Percentiles rank a stretch among this genome's conserved stretches.
Conservation (phyloP, 106 monocot species). For the Platanthera zijinensis region DNA sequence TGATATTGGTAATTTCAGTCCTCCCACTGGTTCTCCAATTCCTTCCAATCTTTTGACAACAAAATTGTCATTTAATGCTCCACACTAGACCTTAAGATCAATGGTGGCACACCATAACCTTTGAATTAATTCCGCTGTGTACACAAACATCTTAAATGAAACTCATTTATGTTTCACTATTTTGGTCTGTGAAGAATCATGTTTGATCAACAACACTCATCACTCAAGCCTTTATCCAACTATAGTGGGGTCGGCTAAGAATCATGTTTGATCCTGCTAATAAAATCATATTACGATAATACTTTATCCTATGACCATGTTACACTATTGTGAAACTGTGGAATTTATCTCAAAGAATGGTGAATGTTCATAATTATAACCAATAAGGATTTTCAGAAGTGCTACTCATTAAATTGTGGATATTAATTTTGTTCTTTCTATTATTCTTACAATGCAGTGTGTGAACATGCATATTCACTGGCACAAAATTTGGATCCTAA, state of each 20-base stretch:
- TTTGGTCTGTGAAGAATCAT: neutral
- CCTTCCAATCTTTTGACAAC: neutral
- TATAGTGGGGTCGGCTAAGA: no score
- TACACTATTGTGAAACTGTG: neutral
- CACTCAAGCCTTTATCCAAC: no score
- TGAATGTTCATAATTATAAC: neutral
- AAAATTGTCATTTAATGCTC: neutral
- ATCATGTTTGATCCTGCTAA: no score
- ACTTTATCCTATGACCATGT: neutral
- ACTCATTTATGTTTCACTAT: neutral
- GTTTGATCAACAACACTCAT: no score
- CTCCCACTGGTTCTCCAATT: neutral
- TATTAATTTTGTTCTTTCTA: neutral
- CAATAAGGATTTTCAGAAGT: neutral
- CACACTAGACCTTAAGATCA: neutral
- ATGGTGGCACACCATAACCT: neutral
- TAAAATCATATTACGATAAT: neutral
- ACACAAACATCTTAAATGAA: neutral
- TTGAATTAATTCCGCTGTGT: neutral
- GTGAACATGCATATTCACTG: conserved; percentile 86
- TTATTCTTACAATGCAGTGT: conserved; percentile 38
- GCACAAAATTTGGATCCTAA: conserved; percentile 87
- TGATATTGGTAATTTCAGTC: neutral
- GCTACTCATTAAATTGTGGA: neutral
- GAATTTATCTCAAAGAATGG: neutral